These are phyloP conservation scores for Colletotrichum godetiae DNA, from an alignment of 2,329 filamentous ascomycete genomes.

Conservation along the genomic window DNA sequence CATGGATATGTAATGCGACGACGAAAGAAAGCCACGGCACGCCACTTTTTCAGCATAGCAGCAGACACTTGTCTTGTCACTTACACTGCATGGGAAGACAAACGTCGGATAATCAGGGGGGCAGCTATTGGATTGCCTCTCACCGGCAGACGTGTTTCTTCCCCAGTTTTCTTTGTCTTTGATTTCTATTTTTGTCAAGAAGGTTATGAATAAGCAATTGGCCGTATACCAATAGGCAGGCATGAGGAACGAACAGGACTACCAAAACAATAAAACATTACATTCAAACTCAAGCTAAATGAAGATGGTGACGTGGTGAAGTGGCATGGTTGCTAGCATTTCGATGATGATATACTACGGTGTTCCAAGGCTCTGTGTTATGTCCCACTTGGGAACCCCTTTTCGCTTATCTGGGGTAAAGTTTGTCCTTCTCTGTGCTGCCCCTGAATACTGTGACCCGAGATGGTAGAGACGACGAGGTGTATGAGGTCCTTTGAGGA, in stretches of 20 bases:
- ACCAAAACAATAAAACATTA: background rate
- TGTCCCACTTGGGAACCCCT: too few relatives aligned
- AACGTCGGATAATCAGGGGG: background rate
- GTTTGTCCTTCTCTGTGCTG: too few relatives aligned
- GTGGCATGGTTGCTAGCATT: background rate
- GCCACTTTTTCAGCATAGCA: constrained; percentile 18
- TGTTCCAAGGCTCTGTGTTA: too few relatives aligned
- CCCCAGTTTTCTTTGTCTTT: background rate
- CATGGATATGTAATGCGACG: constrained; percentile 55
- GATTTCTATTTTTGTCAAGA: constrained; percentile 5
- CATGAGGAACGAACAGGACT: constrained; percentile 28
- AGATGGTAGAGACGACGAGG: too few relatives aligned
- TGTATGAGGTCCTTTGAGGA: too few relatives aligned
- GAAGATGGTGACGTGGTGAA: background rate
- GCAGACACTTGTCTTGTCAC: constrained; percentile 11
- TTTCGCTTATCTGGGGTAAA: too few relatives aligned
- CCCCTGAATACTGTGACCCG: too few relatives aligned
- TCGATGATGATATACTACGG: background rate
- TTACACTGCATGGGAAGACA: constrained; percentile 16
- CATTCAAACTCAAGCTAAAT: background rate
- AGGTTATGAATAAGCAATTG: constrained; percentile 19
- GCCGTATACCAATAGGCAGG: constrained; percentile 25
- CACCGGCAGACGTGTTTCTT: background rate
- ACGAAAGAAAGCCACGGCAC: constrained; percentile 35
- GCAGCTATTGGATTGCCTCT: background rate